Evolutionary conservation across 768 basidiomycete genomes (phyloP), one percentile per base, ranked within the genome.

Genomic region (Myochromella boudieri): DNA sequence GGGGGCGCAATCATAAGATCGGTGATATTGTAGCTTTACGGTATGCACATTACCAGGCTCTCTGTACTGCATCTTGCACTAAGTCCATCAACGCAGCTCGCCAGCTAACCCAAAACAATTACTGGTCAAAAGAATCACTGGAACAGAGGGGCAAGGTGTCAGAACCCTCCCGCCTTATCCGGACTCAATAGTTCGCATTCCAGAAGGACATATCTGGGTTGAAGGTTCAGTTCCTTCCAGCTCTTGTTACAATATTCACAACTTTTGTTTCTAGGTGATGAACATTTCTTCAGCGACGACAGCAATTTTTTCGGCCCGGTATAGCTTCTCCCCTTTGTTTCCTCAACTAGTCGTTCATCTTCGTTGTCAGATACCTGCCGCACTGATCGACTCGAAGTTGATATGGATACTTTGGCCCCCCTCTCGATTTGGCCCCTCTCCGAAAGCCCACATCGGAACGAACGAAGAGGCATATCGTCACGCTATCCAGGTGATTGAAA

Each of bases 301-400:
- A 88, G 85, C 67, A 88, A 87, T 60, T 62, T 68, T 1, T 86
- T 85, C 61, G 87, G 87, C 6, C 82, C 87, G 7, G 85, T 87
- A 59, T 49, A 75, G 64, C 22, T 11, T 14, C 43, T 45, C 54
- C 18, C 51, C 22, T 37, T 18, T 42, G 1, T 24, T 43, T 10
- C 20, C 20, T 17, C 6, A 17, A 26, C 25, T 32, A 12, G 22
- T 34, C 20, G 33, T 50, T 12, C 45, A 36, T 27, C 15, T 22
- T 15, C 9, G n/a, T 42, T 24, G 7, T 3, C 52, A 74, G 72
- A 56, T 83, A 4, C 74, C 81, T 1, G 58, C 70, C 22, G 74
- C 68, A 10, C 66, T 82, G 42, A 64, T 82, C 28, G 72, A 81
- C 39, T 75, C 80, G 2, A 78, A 70, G 57, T 63, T 82, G 26